These are phyloP conservation scores for Ailanthus altissimus DNA, from an alignment of 345 rosid species.

Conservation along the genomic window DNA sequence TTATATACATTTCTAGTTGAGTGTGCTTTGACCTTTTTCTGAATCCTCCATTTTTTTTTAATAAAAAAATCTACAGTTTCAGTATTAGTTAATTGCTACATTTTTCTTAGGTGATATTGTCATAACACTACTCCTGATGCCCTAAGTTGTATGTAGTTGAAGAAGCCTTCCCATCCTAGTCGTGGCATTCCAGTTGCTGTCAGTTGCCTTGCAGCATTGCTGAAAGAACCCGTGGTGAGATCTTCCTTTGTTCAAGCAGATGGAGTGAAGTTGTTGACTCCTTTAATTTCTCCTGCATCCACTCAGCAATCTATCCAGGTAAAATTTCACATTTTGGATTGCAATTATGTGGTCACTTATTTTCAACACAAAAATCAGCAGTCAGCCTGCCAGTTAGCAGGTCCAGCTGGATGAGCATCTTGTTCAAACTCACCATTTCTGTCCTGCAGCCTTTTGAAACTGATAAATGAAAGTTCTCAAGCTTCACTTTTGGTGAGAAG, in stretches of 20 bases:
- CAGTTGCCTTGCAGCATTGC: conserved; percentile 72
- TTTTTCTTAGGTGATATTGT: neutral
- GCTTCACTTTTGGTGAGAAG: conserved; percentile 8
- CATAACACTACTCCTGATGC: conserved; percentile 23
- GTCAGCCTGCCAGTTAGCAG: conserved; percentile 4
- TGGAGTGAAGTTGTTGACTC: conserved; percentile 88
- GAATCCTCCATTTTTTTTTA: neutral
- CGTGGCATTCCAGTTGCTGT: conserved; percentile 74
- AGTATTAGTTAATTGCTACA: neutral
- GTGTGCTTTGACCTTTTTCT: neutral
- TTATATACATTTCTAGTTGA: neutral
- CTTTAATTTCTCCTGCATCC: conserved; percentile 88
- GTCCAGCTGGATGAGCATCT: neutral
- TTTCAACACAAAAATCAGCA: neutral
- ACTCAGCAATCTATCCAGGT: conserved; percentile 99
- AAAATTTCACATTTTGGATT: conserved; percentile 6
- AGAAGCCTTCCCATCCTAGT: conserved; percentile 86
- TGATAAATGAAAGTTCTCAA: conserved; percentile 8
- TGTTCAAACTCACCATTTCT: neutral
- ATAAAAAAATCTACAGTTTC: neutral
- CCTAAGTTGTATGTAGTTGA: conserved; percentile 53
- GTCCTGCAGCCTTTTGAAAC: neutral
- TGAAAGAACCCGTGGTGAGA: conserved; percentile 87
- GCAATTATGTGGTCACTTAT: conserved; percentile 6
- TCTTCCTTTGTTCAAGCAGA: conserved; percentile 87